Evolutionary conservation across 2,329 filamentous ascomycete species (phyloP).

Genomic region (Ophiognomonia clavigignenti-juglandacearum): DNA sequence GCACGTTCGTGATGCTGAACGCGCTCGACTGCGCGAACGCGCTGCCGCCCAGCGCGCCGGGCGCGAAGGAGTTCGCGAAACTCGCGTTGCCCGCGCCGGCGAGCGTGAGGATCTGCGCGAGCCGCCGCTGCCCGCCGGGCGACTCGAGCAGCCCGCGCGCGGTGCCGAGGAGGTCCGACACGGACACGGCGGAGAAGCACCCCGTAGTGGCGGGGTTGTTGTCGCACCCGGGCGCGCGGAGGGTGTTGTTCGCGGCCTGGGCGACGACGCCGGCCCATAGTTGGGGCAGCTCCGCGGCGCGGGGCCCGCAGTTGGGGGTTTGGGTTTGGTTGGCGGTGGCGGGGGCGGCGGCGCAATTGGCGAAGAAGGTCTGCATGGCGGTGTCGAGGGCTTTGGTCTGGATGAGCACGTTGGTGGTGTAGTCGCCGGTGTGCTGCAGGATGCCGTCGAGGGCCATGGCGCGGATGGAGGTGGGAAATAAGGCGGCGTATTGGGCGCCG

Average conservation of each 20-base stretch:
- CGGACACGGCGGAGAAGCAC: slow-evolving; percentile 23
- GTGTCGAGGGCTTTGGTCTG: slow-evolving; percentile 32
- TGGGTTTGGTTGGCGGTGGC: slow-evolving; percentile 19
- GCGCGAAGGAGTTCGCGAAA: slow-evolving; percentile 1
- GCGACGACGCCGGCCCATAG: slow-evolving; percentile 23
- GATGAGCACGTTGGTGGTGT: slow-evolving; percentile 28
- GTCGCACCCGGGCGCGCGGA: slow-evolving; percentile 31
- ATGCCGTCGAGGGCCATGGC: slow-evolving; percentile 39
- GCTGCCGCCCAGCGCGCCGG: slow-evolving; percentile 11
- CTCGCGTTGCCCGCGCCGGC: slow-evolving; percentile 29
- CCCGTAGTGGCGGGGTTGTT: slow-evolving; percentile 28
- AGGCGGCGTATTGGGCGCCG: slow-evolving; percentile 36
- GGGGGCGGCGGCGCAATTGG: slow-evolving; percentile 31
- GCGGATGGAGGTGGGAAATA: slow-evolving; percentile 37
- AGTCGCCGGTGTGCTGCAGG: slow-evolving; percentile 34
- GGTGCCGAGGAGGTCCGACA: slow-evolving; percentile 25
- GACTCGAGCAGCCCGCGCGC: slow-evolving; percentile 5
- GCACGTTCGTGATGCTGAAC: slow-evolving; percentile 28
- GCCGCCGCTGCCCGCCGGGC: slow-evolving; percentile 16
- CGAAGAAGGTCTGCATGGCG: slow-evolving; percentile 31
- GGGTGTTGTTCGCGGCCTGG: slow-evolving; percentile 26
- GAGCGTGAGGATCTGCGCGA: slow-evolving; percentile 20
- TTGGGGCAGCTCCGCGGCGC: slow-evolving; percentile 24
- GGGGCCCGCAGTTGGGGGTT: slow-evolving; percentile 27
- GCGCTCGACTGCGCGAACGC: slow-evolving; percentile 19